Conservation (phyloP, 345 rosid species). For the Salix viminalis region DNA sequence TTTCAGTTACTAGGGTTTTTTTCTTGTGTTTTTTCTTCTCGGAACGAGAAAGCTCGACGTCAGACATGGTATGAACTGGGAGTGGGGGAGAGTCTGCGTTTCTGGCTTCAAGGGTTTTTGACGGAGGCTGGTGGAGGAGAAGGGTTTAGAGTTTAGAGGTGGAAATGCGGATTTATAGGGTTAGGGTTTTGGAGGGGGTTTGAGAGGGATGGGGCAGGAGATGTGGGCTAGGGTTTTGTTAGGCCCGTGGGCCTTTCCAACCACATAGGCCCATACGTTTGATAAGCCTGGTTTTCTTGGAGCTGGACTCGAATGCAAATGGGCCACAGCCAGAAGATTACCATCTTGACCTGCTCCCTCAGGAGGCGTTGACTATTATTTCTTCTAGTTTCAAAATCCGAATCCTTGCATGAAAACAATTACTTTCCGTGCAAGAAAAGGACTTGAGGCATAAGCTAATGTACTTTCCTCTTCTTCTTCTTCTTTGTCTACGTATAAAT, state of each 20-base stretch:
- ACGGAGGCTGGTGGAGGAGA: not conserved
- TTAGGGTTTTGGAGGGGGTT: slow-evolving; percentile 29
- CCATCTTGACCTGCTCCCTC: not conserved
- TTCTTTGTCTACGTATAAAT: not conserved
- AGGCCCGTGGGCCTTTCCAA: not conserved
- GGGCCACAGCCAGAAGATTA: not conserved
- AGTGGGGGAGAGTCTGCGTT: slow-evolving; percentile 45
- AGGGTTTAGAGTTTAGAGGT: not conserved
- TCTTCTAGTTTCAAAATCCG: not conserved
- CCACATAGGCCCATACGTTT: not conserved
- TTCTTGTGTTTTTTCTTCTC: slow-evolving; percentile 66
- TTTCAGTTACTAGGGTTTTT: slow-evolving; percentile 32
- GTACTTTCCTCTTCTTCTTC: not conserved
- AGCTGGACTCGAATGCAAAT: not conserved
- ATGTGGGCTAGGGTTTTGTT: not conserved
- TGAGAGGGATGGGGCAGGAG: no score
- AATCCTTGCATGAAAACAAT: not conserved
- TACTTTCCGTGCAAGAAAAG: not conserved
- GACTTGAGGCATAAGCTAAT: not conserved
- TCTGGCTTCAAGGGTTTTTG: slow-evolving; percentile 8
- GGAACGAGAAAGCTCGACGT: slow-evolving; percentile 50
- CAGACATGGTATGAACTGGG: slow-evolving; percentile 59
- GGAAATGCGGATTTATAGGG: slow-evolving; percentile 23
- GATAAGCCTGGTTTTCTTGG: not conserved
- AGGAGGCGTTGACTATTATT: not conserved